Evolutionary conservation across 768 basidiomycete species (phyloP).

Genomic region (Lentinula lateritia): DNA sequence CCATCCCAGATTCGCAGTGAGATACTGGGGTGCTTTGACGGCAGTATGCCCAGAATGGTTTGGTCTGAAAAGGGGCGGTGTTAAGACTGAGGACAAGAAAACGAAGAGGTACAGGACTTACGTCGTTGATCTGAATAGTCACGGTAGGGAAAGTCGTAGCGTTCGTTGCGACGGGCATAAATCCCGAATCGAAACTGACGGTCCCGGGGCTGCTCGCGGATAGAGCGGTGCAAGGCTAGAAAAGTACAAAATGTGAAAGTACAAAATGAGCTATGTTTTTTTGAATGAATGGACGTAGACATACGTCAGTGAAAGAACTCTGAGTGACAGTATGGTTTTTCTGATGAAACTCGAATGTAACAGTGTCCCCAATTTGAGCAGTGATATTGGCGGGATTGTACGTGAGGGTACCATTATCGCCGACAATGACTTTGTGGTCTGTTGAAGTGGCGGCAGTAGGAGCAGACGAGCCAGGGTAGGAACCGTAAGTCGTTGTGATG

Average conservation of each 20-base stretch:
- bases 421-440: slow-evolving; percentile 40
- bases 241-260: background rate
- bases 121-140: slow-evolving; percentile 49
- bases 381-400: slow-evolving; percentile 41
- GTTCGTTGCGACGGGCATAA: slow-evolving; percentile 40
- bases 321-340: slow-evolving; percentile 47
- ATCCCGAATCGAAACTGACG: slow-evolving; percentile 43
- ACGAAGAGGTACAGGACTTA: slow-evolving; percentile 15
- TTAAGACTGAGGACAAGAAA: slow-evolving; percentile 3
- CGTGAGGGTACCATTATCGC: slow-evolving; percentile 24
- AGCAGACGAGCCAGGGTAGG: slow-evolving; percentile 17
- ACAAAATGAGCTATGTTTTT: background rate
- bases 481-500: slow-evolving; percentile 22
- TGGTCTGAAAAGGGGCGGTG: slow-evolving; percentile 26
- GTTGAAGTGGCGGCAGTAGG: slow-evolving; percentile 18
- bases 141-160: slow-evolving; percentile 46
- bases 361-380: slow-evolving; percentile 41
- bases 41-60: slow-evolving; percentile 55
- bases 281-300: slow-evolving; percentile 7
- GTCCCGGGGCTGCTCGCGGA: slow-evolving; percentile 37
- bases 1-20: slow-evolving; percentile 58
- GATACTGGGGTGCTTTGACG: slow-evolving; percentile 24
- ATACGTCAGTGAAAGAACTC: slow-evolving; percentile 26
- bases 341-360: slow-evolving; percentile 41
- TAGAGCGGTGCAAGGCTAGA: slow-evolving; percentile 36